Evolutionary conservation across 495 filamentous ascomycete genomes (phyloP), one percentile per base, ranked within the genome.

Genomic region (Corynascus novoguineensis): DNA sequence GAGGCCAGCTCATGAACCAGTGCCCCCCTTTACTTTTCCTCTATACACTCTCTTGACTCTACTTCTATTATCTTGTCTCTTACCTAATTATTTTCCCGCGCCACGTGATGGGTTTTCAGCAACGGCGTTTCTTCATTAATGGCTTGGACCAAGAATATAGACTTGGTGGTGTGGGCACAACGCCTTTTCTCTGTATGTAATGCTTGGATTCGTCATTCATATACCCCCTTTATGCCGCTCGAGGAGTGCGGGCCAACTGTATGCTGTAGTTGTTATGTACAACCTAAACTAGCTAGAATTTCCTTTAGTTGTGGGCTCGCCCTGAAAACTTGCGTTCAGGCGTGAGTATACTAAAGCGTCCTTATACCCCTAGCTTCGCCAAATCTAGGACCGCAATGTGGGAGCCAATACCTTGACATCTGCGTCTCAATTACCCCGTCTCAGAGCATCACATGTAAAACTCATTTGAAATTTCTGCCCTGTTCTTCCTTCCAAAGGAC

Each of bases 171-270:
- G 45, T 25, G 34, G 53, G 53, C 53, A 42, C 41, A 14, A 49
- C 32, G 53, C 53, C 53, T 32, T 49, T 3, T 40, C 7, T 46
- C 22, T 24, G 44, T 50, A 27, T 55, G 28, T 45, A 25, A 15
- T 31, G 32, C 29, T 35, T 35, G 50, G 44, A 22, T 29, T 28
- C 11, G 6, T 29, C n/a, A 25, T 22, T 49, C 38, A 32, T 49
- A 56, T 56, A 56, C 53, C 53, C 52, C 41, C 41, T 47, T 19
- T 19, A 9, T 25, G 31, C n/a, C n/a, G 41, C 49, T 47, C 44
- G 15, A 24, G 17, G 8, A n/a, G 14, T 28, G 49, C 32, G 34
- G 10, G 49, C 22, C 29, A 10, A 1, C n/a, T 40, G 34, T 52
- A 52, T 41, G 29, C 17, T 34, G 11, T 52, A 34, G 15, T 28